Evolutionary conservation across 129 eudicot species (phyloP).

Genomic region (Oenanthe sinensis): DNA sequence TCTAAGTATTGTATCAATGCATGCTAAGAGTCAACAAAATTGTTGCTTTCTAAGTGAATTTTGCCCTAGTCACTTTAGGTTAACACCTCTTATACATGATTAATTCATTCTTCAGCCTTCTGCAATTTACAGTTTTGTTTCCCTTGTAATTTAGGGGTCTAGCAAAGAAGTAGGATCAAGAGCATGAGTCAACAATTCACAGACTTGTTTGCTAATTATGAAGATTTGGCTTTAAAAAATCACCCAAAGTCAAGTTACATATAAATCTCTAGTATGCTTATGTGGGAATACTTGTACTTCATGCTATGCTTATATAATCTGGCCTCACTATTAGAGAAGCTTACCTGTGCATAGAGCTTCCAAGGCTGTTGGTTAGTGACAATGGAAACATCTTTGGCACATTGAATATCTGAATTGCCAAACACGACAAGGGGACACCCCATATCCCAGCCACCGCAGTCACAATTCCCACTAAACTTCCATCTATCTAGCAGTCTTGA

Average conservation of each 20-base stretch:
- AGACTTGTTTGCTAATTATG: neutral
- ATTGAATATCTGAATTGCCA: constrained; percentile 33
- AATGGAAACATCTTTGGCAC: constrained; percentile 23
- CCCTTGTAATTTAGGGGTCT: neutral
- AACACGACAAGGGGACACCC: constrained; percentile 79
- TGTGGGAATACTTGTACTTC: neutral
- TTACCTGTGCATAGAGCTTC: constrained; percentile 64
- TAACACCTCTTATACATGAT: neutral
- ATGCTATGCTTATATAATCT: neutral
- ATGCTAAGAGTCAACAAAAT: neutral
- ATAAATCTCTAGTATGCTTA: neutral
- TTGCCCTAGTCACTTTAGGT: neutral
- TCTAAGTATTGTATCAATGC: neutral
- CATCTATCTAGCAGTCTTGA: constrained; percentile 74
- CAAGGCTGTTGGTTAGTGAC: constrained; percentile 32
- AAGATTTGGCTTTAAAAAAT: neutral
- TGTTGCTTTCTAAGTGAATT: neutral
- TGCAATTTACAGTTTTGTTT: neutral
- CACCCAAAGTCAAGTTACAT: neutral
- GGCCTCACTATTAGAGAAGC: neutral
- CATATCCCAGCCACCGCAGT: constrained; percentile 97
- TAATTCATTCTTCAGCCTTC: neutral
- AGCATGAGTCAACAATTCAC: neutral
- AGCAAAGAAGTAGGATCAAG: neutral
- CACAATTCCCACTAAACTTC: constrained; percentile 90